Base-by-base conservation (phyloP, 768 basidiomycete species). In the Scleroderma bovista region DNA sequence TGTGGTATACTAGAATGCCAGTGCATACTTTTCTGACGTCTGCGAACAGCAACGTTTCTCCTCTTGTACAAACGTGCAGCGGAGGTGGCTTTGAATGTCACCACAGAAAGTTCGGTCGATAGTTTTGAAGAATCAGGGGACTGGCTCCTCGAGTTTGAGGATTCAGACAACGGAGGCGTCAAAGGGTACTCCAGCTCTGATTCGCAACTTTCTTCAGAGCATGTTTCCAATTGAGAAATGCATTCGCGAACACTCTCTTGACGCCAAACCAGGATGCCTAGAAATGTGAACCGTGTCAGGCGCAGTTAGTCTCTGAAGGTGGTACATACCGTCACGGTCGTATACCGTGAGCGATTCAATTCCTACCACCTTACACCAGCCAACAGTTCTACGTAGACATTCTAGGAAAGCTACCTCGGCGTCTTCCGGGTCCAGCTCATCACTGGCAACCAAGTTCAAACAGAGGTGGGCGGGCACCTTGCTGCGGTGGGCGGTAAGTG, bases 81-180 rank as follows among this genome's bases (percentile, higher is more conserved):
- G 42, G 56, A 16, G 54, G 38, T 12, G 41, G 51, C 48, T 44
- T 40, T 42, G 44, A 63, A 51, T 3, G 65, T 61, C 9, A 63
- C 51, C 24, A 54, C 45, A 20, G 56, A 46, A 39, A 62, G 40
- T 45, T 53, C 56, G 16, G 43, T 44, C 19, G 55, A 48, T 10
- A 40, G 32, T 5, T n/a, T 36, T 19, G 38, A 46, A 26, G n/a
- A 50, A 37, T 70, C 73, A 10, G 84, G 84, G 2, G 84, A 83
- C 22, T 81, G 68, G 24, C 82, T 73, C 50, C 81, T 73, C 11
- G 86, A 86, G 22, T 77, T 79, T 22, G 84, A 80, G 58, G 75
- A 76, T 62, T 88, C 87, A 8, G 88, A 90, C 16, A 77, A 69
- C 3, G 88, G 88, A n/a, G 88, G 88, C 0, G 88, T 90, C 39